Conservation (phyloP, 768 basidiomycete genomes). For the Trametes cingulata region DNA sequence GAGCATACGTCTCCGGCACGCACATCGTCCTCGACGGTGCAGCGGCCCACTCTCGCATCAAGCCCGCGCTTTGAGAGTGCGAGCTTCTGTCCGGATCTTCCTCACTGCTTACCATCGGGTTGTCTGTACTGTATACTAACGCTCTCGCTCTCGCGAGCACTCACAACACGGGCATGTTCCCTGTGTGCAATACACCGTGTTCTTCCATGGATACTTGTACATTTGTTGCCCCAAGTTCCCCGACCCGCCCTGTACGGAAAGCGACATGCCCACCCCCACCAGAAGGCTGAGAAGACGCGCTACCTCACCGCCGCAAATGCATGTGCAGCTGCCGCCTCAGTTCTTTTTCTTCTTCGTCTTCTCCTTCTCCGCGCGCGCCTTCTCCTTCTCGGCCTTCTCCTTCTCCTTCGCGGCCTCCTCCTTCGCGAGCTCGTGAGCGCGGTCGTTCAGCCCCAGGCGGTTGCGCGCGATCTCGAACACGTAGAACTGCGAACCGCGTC, state of each 20-base stretch:
- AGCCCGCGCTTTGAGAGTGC: conserved; percentile 1
- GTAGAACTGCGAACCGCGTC: conserved; percentile 67
- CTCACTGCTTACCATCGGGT: background rate
- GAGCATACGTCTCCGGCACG: conserved; percentile 72
- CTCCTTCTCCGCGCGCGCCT: conserved; percentile 34
- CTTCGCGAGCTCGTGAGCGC: conserved; percentile 79
- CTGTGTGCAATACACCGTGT: background rate
- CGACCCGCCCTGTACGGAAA: no score
- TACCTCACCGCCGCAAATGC: background rate
- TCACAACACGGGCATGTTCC: background rate
- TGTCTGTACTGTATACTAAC: background rate
- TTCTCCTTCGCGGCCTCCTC: conserved; percentile 55
- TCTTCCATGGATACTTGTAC: background rate
- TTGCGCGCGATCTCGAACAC: conserved; percentile 96
- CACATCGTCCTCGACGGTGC: conserved; percentile 71
- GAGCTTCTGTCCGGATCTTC: background rate
- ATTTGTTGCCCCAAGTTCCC: background rate
- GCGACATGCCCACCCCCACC: background rate
- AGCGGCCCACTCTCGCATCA: conserved; percentile 7
- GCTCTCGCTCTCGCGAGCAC: background rate
- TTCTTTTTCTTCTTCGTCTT: conserved; percentile 41
- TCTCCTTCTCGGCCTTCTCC: conserved; percentile 62
- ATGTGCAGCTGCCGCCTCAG: background rate
- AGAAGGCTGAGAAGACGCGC: background rate
- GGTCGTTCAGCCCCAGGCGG: conserved; percentile 86